phyloP scores from a whole-genome alignment of 1,139 yeast genomes.

The Yamadazyma mexicana region DNA sequence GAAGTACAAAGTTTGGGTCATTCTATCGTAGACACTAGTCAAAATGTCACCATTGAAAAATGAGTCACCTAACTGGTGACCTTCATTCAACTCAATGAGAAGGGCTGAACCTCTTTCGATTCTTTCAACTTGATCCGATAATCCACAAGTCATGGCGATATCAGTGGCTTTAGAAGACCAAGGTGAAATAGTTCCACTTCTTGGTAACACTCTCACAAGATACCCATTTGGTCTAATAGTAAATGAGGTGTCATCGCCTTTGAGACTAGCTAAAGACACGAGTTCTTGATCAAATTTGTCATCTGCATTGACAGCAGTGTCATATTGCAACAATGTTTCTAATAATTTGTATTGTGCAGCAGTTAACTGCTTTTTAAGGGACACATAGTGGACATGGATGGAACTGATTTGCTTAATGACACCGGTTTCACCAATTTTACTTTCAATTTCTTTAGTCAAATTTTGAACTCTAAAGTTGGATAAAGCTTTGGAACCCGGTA shows the following conservation, averaged over 20 bases:
- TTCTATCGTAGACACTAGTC: constrained; percentile 82
- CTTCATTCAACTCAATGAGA: constrained; percentile 66
- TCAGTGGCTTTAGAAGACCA: constrained; percentile 99
- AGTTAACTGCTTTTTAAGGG: constrained; percentile 44
- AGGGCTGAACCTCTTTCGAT: constrained; percentile 89
- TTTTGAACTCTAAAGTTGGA: constrained; percentile 81
- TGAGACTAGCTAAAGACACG: constrained; percentile 25
- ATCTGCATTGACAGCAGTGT: constrained; percentile 56
- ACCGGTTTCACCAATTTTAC: constrained; percentile 56
- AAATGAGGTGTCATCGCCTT: constrained; percentile 30
- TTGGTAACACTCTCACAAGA: constrained; percentile 78
- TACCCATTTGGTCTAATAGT: constrained; percentile 51
- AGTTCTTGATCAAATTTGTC: constrained; percentile 47
- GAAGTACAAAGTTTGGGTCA: constrained; percentile 80
- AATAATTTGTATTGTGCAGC: constrained; percentile 49
- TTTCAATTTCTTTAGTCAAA: constrained; percentile 71
- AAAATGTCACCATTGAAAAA: constrained; percentile 40
- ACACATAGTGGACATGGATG: constrained; percentile 79
- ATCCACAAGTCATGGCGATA: constrained; percentile 86
- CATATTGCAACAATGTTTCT: constrained; percentile 71
- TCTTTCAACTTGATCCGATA: constrained; percentile 67
- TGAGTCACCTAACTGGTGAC: constrained; percentile 49
- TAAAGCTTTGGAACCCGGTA: constrained; percentile 90
- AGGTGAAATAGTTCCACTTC: constrained; percentile 96
- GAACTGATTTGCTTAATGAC: constrained; percentile 72